Conservation (phyloP, 768 basidiomycete species). For the Suillus subalutaceus region DNA sequence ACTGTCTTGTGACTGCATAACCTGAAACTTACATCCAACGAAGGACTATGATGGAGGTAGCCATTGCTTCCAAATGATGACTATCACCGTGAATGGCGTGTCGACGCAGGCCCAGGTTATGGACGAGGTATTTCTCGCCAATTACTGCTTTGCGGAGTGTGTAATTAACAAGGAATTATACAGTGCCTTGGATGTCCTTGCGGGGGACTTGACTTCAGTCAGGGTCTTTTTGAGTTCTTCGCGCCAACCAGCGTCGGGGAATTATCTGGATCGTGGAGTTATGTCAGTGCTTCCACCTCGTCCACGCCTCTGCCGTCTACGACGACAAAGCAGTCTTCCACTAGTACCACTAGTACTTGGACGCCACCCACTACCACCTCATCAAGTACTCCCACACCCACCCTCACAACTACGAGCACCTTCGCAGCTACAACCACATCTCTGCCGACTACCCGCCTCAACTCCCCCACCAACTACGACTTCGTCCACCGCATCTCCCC, state of each 20-base stretch:
- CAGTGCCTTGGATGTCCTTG: conserved; percentile 44
- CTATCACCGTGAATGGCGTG: conserved; percentile 42
- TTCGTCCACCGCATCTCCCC: conserved; percentile 10
- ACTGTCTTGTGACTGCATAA: neutral
- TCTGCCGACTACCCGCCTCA: conserved; percentile 16
- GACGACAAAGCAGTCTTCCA: conserved; percentile 23
- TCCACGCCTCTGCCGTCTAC: conserved; percentile 22
- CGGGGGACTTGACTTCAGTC: conserved; percentile 50
- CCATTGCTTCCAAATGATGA: conserved; percentile 49
- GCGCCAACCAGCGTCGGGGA: conserved; percentile 37
- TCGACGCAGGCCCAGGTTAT: conserved; percentile 44
- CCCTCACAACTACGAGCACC: conserved; percentile 15
- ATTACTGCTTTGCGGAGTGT: neutral
- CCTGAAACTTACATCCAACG: conserved; percentile 4
- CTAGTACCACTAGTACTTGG: conserved; percentile 22
- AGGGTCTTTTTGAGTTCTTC: conserved; percentile 47
- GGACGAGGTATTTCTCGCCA: conserved; percentile 40
- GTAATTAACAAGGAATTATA: neutral
- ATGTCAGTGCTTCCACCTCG: conserved; percentile 21
- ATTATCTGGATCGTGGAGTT: conserved; percentile 45
- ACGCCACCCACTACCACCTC: conserved; percentile 17
- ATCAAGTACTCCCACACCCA: neutral
- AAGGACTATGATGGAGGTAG: conserved; percentile 44
- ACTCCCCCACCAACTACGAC: conserved; percentile 9
- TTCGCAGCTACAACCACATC: conserved; percentile 15